These are phyloP conservation scores for Fomitopsis betulina DNA, from an alignment of 1,284 basidiomycete genomes.

Conservation along the genomic window DNA sequence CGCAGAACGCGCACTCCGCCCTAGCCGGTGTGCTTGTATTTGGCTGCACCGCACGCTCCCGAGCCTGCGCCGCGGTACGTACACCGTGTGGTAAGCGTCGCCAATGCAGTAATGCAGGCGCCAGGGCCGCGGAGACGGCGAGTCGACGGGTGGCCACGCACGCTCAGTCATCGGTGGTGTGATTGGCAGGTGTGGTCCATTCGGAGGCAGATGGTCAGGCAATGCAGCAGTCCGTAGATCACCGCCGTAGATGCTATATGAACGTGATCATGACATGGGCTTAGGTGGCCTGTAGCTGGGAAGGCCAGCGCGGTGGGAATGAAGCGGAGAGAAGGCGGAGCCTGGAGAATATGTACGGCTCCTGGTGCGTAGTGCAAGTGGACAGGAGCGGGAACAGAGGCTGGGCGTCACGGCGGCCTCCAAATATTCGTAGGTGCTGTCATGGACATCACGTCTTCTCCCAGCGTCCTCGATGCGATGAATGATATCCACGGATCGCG, in stretches of 20 bases:
- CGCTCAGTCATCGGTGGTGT: not conserved
- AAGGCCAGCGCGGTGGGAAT: not conserved
- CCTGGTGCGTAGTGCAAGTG: too few species aligned
- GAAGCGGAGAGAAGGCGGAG: not conserved
- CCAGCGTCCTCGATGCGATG: not conserved
- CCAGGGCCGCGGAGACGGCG: not conserved
- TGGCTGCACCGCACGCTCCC: not conserved
- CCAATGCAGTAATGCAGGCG: not conserved
- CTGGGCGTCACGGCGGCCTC: not conserved
- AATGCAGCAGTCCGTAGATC: not conserved
- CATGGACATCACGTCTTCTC: not conserved
- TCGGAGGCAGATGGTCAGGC: not conserved
- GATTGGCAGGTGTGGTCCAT: not conserved
- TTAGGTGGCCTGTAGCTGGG: not conserved
- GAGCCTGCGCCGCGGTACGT: not conserved
- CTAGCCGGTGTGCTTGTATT: not conserved
- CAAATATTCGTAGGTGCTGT: not conserved
- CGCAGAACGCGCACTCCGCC: not conserved
- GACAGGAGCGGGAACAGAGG: not conserved
- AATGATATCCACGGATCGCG: not conserved
- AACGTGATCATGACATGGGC: not conserved
- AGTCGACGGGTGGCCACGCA: not conserved
- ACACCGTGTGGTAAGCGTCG: not conserved
- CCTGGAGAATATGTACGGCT: too few species aligned
- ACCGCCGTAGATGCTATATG: not conserved